Evolutionary conservation across 2,329 filamentous ascomycete species (phyloP), one percentile per base, ranked within the genome.

Genomic region (Aschersonia sp.): DNA sequence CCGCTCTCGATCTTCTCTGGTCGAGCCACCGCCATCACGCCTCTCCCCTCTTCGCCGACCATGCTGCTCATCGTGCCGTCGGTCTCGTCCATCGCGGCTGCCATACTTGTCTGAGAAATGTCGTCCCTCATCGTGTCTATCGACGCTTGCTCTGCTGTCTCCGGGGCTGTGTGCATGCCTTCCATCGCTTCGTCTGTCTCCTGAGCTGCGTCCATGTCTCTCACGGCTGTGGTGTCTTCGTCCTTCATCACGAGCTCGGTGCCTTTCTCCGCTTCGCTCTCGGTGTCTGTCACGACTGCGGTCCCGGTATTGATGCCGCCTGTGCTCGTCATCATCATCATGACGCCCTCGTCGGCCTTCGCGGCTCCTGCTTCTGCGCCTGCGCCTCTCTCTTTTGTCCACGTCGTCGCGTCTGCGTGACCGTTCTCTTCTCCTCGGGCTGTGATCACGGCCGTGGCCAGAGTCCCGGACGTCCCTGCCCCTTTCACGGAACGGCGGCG

Each of bases 321-420:
- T 54, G 48, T 57, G 54, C 12, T 57, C 57, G 39, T 61, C 56
- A 6, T 59, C 58, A 11, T 57, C 54, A 12, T 60, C 58, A 3
- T 58, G 55, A 35, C 22, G 22, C 22, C 60, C 50, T 49, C 57
- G 47, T 29, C 54, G 53, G 29, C 53, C 49, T 45, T 50, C 60
- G 30, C 53, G 60, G 53, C 57, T 64, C 43, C 54, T 59, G 43
- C 67, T 69, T 45, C 66, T 59, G 29, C 63, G 60, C 7, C 63
- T 59, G 12, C 59, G 53, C 30, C 59, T 57, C 32, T 66, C 62
- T 22, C 57, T 53, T 32, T 56, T 56, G 3, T 63, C 60, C n/a
- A n/a, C 2, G 0, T 53, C 50, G 41, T 64, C 57, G 39, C 63
- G 61, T 4, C 64, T 57, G 6, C 57, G 55, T 41, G 61, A 56